Percentiles rank a stretch among this genome's conserved stretches.
Evolutionary conservation across 2,329 filamentous ascomycete genomes (phyloP).

Genomic region (Aureobasidium sp.): DNA sequence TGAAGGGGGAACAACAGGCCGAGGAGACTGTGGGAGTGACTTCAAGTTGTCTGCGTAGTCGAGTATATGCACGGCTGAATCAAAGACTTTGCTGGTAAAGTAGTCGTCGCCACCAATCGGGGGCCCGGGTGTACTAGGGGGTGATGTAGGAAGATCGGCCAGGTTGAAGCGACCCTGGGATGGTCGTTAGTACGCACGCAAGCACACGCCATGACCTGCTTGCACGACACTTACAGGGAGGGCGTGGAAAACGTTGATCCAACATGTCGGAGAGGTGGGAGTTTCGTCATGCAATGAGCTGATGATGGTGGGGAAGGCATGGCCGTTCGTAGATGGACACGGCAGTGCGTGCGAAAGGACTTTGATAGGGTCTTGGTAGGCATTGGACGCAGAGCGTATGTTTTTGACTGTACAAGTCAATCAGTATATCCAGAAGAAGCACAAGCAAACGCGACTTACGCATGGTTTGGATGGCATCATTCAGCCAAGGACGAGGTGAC

Average conservation of each 20-base stretch:
- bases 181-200: background rate
- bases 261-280: slow-evolving; percentile 45
- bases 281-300: slow-evolving; percentile 48
- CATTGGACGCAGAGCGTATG: slow-evolving; percentile 26
- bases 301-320: slow-evolving; percentile 50
- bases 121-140: slow-evolving; percentile 51
- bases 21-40: slow-evolving; percentile 45
- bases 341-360: slow-evolving; percentile 56
- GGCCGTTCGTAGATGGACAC: slow-evolving; percentile 43
- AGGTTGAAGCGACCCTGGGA: slow-evolving; percentile 50
- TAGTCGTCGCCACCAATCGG: slow-evolving; percentile 50
- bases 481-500: slow-evolving; percentile 22
- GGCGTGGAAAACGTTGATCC: slow-evolving; percentile 59
- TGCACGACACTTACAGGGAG: slow-evolving; percentile 36
- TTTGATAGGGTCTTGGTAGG: slow-evolving; percentile 36
- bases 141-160: slow-evolving; percentile 56
- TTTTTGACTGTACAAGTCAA: slow-evolving; percentile 29
- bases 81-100: slow-evolving; percentile 56
- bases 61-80: slow-evolving; percentile 53
- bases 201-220: background rate
- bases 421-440: background rate
- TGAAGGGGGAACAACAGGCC: slow-evolving; percentile 53
- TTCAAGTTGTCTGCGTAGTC: slow-evolving; percentile 51
- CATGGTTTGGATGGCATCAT: slow-evolving; percentile 24
- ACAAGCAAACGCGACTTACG: slow-evolving; percentile 21